Evolutionary conservation across 768 basidiomycete species (phyloP), one percentile per base, ranked within the genome.

Genomic region (Tylopilus sp.): DNA sequence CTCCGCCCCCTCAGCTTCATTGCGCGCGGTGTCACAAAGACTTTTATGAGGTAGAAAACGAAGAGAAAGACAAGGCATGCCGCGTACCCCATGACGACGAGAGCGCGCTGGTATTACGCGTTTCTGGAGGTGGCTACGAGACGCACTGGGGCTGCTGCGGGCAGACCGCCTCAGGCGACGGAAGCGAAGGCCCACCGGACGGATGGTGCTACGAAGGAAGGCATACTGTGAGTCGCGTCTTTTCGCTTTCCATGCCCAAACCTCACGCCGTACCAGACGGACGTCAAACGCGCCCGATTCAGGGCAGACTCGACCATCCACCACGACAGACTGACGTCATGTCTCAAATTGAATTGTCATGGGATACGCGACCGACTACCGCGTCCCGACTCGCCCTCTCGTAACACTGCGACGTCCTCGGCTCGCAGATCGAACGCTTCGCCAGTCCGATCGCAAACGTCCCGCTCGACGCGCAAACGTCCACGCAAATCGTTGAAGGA

Each of bases 141-240:
- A 80, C 89, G 0, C 71, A 84, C 2, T 92, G 82, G 80, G 81
- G 79, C 3, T 92, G 89, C 70, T 92, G 89, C 66, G 85, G 80
- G 9, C 75, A 78, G 62, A 84, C 80, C 0, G 84, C 83, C 7
- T 84, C 88, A 24, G 89, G 89, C 0, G 83, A 86, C 57, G 89
- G 89, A 1, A 85, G 88, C 56, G 85, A 86, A 72, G 89, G 89
- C 0, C 89, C 89, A 1, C 89, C 89, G 2, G 87, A 89, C 63
- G 89, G 89, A 1, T 92, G 87, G 87, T 92, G 89, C 62, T 91
- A 89, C 61, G 88, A 91, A 66, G 89, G 89, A 4, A 80, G 78
- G 66, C 89, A 92, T 66, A 90, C 89, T 9, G 82, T 78, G 38
- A 53, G 63, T 45, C 19, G n/a, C 16, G 13, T 24, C 50, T 43